Evolutionary conservation across 305 asterid species (phyloP), one percentile per base, ranked within the genome.

Genomic region (Rubia peregrina): DNA sequence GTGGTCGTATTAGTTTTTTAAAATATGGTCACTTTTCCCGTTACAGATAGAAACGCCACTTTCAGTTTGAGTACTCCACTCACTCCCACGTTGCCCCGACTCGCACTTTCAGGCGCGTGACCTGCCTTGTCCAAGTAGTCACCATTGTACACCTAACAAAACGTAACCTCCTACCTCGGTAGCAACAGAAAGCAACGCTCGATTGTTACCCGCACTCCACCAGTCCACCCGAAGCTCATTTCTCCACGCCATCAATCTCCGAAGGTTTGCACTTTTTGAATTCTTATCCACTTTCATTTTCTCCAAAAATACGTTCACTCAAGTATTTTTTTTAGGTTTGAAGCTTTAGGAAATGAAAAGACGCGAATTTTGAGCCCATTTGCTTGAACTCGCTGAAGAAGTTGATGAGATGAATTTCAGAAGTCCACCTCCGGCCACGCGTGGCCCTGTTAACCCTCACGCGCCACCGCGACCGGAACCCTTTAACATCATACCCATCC

Each of bases 401-500:
- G 67, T 36, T n/a, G 76, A 75, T 79, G 88, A 81, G 16, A 89
- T 89, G 94, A 84, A 78, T 79, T 79, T 86, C 51, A 74, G 97
- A 84, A 90, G 85, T 22, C 88, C 93, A 7, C 86, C 86, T 13
- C 49, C 12, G 0, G 71, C 83, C 17, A 73, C 88, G 82, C 87
- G 90, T 82, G 91, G 85, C 67, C 88, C 89, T 57, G 49, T 12
- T 4, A 5, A 22, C 8, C 61, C 78, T 5, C n/a, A 71, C 80
- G 80, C 85, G 79, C 81, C 78, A 65, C 85, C 80, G 30, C 72
- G 0, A 33, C 26, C 5, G 38, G 72, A 68, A 14, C 48, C 63
- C 9, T 53, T 12, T 30, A 93, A 93, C 86, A 89, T 93, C 44
- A 89, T 91, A 30, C 98, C 98, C 64, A 85, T 93, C 76, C 90